phyloP scores from a whole-genome alignment of 2,329 filamentous ascomycete species.

The Colletotrichum horii region DNA sequence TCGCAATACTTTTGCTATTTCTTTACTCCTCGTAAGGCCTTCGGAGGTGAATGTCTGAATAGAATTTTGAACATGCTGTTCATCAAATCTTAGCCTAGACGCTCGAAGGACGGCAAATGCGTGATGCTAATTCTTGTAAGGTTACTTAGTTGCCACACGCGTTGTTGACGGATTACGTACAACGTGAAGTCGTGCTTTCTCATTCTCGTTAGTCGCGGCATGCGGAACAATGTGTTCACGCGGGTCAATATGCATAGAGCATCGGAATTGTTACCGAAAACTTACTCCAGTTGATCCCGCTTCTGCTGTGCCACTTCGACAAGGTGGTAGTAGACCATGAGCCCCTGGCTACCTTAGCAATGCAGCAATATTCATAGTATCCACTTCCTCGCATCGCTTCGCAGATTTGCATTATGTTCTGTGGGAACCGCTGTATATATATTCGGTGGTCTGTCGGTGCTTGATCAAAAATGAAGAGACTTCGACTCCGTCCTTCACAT shows the following conservation, averaged over 20 bases:
- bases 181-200: fast-evolving
- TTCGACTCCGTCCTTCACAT: background rate
- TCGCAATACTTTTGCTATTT: too few relatives aligned
- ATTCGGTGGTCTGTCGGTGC: background rate
- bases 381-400: background rate
- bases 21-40: background rate
- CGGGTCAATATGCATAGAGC: background rate
- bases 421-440: background rate
- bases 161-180: background rate
- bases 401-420: background rate
- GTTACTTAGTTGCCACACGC: background rate
- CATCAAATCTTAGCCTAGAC: background rate
- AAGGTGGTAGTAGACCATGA: background rate
- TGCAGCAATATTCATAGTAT: background rate
- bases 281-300: background rate
- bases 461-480: background rate
- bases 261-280: background rate
- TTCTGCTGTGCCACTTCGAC: background rate
- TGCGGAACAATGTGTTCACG: background rate
- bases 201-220: background rate
- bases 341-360: background rate
- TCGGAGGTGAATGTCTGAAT: background rate
- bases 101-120: background rate
- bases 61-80: background rate
- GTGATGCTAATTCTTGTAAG: too few relatives aligned